Conservation (phyloP, 2,329 filamentous ascomycete species). For the Domatiomyces globalis region DNA sequence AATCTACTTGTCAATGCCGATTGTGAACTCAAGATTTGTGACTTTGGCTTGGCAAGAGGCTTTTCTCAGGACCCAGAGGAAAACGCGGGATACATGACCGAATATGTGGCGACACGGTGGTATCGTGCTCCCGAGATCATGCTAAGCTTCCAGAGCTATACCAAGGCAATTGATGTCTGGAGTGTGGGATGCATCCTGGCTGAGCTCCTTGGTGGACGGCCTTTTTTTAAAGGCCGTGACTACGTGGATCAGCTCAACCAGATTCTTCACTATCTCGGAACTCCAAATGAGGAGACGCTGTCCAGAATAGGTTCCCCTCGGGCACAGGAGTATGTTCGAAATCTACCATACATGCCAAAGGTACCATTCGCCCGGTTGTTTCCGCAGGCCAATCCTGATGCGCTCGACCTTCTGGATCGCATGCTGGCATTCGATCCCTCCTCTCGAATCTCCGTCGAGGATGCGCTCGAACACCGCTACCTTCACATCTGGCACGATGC, state of each 20-base stretch:
- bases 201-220: slow-evolving; percentile 84
- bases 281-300: slow-evolving; percentile 87
- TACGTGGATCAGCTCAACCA: slow-evolving; percentile 99
- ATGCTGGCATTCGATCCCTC: slow-evolving; percentile 97
- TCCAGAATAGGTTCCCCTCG: slow-evolving; percentile 86
- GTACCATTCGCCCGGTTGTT: slow-evolving; percentile 79
- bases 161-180: slow-evolving; percentile 99
- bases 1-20: slow-evolving; percentile 97
- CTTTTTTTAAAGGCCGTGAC: slow-evolving; percentile 98
- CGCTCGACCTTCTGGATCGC: slow-evolving; percentile 83
- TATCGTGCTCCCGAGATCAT: slow-evolving; percentile 98
- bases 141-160: slow-evolving; percentile 99
- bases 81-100: slow-evolving; percentile 98
- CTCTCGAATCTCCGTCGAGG: slow-evolving; percentile 82
- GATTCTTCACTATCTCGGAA: slow-evolving; percentile 94
- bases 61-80: slow-evolving; percentile 96
- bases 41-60: slow-evolving; percentile 90
- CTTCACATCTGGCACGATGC: slow-evolving; percentile 97
- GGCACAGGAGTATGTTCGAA: slow-evolving; percentile 95
- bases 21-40: slow-evolving; percentile 98
- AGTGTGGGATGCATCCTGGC: slow-evolving; percentile 96
- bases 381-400: slow-evolving; percentile 87
- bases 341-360: slow-evolving; percentile 89
- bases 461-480: slow-evolving; percentile 91
- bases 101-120: slow-evolving; percentile 97